A percentile compares a stretch with the other conserved stretches of the same genome.
Evolutionary conservation across 371 early-diverging fungal species (phyloP).

Genomic region (Mucor mucedo): DNA sequence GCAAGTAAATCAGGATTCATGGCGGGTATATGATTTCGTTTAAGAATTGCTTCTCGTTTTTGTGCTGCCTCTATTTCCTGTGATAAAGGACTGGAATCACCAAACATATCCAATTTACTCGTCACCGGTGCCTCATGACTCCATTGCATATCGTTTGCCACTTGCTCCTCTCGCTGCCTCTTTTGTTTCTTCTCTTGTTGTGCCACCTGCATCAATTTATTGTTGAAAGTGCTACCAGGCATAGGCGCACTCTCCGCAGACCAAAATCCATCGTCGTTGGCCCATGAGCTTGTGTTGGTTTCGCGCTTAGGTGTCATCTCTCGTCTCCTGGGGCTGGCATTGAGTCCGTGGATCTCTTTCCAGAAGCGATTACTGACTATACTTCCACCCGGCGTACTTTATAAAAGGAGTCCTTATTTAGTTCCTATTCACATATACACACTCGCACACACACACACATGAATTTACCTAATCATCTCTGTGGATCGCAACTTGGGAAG

Average conservation of each 20-base stretch:
- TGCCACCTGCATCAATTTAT: constrained; percentile 10
- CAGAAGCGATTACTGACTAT: constrained; percentile 29
- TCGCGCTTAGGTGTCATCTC: too few relatives aligned
- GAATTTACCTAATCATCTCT: constrained; percentile 25
- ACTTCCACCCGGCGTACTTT: constrained; percentile 32
- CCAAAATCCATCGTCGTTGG: constrained; percentile 16
- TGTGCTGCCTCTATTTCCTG: constrained; percentile 24
- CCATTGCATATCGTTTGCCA: neutral
- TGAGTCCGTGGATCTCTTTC: constrained; percentile 33
- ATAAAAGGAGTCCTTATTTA: too few relatives aligned
- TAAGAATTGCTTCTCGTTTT: constrained; percentile 16
- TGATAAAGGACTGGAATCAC: neutral
- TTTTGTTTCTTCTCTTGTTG: constrained; percentile 4
- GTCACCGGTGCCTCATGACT: neutral
- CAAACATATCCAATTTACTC: neutral
- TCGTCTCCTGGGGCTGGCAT: neutral
- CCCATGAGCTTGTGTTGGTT: neutral
- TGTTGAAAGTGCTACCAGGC: constrained; percentile 4
- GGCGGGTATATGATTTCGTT: constrained; percentile 20
- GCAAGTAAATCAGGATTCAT: constrained; percentile 22
- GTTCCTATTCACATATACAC: neutral
- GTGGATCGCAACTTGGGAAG: constrained; percentile 26
- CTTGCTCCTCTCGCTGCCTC: neutral
- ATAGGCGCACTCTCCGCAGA: constrained; percentile 5
- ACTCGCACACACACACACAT: too few relatives aligned